Evolutionary conservation across 2,329 filamentous ascomycete genomes (phyloP).

Genomic region (Incumbomyces lentus): DNA sequence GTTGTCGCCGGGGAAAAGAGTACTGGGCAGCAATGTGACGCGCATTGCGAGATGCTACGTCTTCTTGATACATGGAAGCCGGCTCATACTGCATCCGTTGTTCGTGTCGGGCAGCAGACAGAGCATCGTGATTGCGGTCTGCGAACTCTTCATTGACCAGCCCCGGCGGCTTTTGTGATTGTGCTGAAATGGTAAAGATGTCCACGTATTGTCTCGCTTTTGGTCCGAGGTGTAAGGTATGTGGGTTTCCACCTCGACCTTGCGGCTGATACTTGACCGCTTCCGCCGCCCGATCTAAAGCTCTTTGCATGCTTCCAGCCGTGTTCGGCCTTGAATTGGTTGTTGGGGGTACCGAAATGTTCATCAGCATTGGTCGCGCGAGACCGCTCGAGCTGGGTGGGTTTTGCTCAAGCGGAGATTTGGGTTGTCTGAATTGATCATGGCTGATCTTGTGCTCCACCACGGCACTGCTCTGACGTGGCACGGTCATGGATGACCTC

Average conservation of each 20-base stretch:
- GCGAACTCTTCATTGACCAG: conserved; percentile 19
- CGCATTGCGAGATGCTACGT: conserved; percentile 19
- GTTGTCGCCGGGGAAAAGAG: not conserved
- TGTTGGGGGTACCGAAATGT: conserved; percentile 11
- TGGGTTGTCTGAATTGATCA: conserved; percentile 1
- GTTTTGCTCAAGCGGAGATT: not conserved
- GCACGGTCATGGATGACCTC: not conserved
- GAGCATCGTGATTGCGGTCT: conserved; percentile 15
- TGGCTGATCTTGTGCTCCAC: not conserved
- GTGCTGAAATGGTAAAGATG: conserved; percentile 16
- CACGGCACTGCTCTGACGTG: not conserved
- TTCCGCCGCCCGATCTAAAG: conserved; percentile 18
- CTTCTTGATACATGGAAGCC: conserved; percentile 18
- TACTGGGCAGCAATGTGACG: conserved; percentile 5
- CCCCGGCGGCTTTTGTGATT: conserved; percentile 1
- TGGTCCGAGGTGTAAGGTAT: conserved; percentile 5
- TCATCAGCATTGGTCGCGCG: conserved; percentile 12
- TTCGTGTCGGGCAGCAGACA: conserved; percentile 9
- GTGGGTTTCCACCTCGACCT: not conserved
- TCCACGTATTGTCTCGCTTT: conserved; percentile 17
- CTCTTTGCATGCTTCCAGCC: conserved; percentile 17
- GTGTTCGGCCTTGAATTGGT: conserved; percentile 14
- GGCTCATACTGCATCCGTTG: conserved; percentile 10
- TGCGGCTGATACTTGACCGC: conserved; percentile 5
- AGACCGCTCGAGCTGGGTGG: conserved; percentile 3